Evolutionary conservation across 1,139 yeast genomes (phyloP), one percentile per base, ranked within the genome.

Genomic region (Trichomonascaceae sp.): DNA sequence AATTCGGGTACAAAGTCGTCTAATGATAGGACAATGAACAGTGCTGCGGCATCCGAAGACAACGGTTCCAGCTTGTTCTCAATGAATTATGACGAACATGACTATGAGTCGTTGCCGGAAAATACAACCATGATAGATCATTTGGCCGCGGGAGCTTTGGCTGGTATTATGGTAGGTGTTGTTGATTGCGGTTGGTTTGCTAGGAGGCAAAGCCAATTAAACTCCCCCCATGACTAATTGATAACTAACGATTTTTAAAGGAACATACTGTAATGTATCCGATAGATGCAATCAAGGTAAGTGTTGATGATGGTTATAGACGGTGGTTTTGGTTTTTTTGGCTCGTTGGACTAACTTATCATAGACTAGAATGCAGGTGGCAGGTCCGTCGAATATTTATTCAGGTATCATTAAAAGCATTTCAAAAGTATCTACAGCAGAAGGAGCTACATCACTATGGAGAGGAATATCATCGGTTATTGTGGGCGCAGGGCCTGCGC

Each of bases 401-500:
- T 53, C 74, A 1, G 79, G 81, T 44, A 73, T 81, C 45, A 75
- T 85, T 36, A 74, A 79, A 53, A 83, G 91, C 27, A 83, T 90
- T 53, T 77, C 89, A 20, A 79, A 80, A 63, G 90, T 93, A 56
- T 79, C 90, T 18, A 81, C 96, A 15, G 78, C 87, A n/a, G 99
- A 93, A 70, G 99, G 99, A 1, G 87, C 95, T 2, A 70, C 82
- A 56, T 87, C 96, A 1, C 79, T 91, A 47, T 93, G 98, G 96
- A 78, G 96, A 66, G 99, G 99, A 57, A 90, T 93, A 38, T 84
- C 93, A 15, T 87, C 96, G 1, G 96, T 95, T 60, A 83, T 91
- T 10, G 69, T 93, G 59, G 99, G 99, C 46, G 98, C 99, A n/a
- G 99, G 99, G 4, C 99, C 99, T 1, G 98, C 99, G 9, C 99